These are phyloP conservation scores for Gloeostereum incarnatum DNA, from an alignment of 768 basidiomycete species.

Conservation along the genomic window DNA sequence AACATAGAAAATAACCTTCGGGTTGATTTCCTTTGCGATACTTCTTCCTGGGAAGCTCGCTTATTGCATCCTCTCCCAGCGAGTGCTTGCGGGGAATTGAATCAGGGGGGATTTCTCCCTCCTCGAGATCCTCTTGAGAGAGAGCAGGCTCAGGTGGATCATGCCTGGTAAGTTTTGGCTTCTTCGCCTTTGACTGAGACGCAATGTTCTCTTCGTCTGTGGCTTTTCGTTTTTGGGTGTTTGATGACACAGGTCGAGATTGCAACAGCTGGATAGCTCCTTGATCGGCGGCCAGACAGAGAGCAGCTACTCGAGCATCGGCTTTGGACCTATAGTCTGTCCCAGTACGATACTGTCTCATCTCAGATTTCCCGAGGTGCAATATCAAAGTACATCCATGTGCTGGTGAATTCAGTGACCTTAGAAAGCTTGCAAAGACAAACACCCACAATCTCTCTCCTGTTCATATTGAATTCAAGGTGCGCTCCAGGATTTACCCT, in stretches of 20 bases:
- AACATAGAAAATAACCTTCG: no score
- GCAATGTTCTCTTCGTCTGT: not conserved
- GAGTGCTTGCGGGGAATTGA: not conserved
- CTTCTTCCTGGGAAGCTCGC: no score
- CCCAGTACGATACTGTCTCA: conserved; percentile 34
- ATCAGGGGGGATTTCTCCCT: not conserved
- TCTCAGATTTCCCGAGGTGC: conserved; percentile 24
- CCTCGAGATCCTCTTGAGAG: not conserved
- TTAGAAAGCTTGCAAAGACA: not conserved
- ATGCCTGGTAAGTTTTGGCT: not conserved
- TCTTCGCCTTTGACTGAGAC: not conserved
- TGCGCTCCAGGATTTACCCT: conserved; percentile 28
- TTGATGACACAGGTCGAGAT: conserved; percentile 30
- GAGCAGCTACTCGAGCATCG: conserved; percentile 55
- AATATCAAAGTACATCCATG: conserved; percentile 44
- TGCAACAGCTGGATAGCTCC: conserved; percentile 51
- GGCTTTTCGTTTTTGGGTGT: conserved; percentile 25
- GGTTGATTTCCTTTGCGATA: not conserved
- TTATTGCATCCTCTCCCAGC: no score
- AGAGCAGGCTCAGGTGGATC: not conserved
- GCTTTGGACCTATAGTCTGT: conserved; percentile 44
- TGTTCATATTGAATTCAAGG: conserved; percentile 27
- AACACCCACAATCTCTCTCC: conserved; percentile 41
- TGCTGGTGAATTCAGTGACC: conserved; percentile 23
- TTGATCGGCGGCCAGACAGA: conserved; percentile 39